phyloP scores from a whole-genome alignment of 768 basidiomycete species.

The Podaxis sp. region DNA sequence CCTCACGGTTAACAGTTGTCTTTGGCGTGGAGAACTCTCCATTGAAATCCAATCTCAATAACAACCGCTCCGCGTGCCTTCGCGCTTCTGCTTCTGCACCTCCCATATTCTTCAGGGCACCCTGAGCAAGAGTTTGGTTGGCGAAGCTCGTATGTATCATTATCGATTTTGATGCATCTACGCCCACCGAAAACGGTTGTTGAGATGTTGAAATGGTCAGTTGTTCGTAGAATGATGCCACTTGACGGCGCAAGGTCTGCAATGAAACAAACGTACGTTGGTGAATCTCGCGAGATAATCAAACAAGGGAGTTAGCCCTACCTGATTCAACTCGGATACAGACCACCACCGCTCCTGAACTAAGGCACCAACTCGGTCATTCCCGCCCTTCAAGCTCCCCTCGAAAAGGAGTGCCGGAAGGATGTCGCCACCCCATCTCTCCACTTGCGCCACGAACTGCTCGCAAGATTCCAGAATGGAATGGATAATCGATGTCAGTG shows the following conservation, averaged over 20 bases:
- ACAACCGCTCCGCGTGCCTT: constrained; percentile 76
- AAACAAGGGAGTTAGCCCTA: constrained; percentile 24
- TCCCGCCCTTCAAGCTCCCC: constrained; percentile 60
- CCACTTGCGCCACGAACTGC: constrained; percentile 81
- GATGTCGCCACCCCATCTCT: constrained; percentile 90
- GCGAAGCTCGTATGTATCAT: constrained; percentile 54
- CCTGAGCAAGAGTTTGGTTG: constrained; percentile 50
- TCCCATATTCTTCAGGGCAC: constrained; percentile 43
- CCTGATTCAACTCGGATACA: constrained; percentile 78
- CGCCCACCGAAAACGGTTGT: constrained; percentile 57
- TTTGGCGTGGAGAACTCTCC: constrained; percentile 60
- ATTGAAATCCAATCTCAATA: constrained; percentile 84
- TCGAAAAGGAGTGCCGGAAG: constrained; percentile 81
- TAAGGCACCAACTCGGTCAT: constrained; percentile 62
- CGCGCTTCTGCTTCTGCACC: constrained; percentile 49
- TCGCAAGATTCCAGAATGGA: constrained; percentile 81
- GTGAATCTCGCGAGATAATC: background rate
- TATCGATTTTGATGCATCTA: constrained; percentile 70
- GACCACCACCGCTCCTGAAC: constrained; percentile 65
- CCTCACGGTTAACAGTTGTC: constrained; percentile 19
- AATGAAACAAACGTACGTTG: background rate
- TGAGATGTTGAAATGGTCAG: constrained; percentile 73
- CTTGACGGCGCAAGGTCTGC: constrained; percentile 61
- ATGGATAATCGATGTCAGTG: constrained; percentile 57
- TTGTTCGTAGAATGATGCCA: constrained; percentile 79